phyloP scores from a whole-genome alignment of 352 stramenopile species.

The Peronospora farinosa region DNA sequence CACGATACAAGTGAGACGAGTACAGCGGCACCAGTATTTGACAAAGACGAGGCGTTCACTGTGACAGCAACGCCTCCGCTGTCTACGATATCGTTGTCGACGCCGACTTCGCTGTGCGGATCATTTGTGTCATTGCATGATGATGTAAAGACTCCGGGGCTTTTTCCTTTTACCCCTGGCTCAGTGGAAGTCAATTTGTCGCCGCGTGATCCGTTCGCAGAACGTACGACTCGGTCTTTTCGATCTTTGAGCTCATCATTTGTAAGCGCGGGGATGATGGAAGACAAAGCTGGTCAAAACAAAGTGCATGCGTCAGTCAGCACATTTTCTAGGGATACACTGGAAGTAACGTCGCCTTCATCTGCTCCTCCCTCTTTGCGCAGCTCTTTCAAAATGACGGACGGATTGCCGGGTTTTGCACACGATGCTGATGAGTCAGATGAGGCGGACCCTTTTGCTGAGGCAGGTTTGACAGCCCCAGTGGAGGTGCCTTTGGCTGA shows the following conservation, averaged over 20 bases:
- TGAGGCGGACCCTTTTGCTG: constrained; percentile 27
- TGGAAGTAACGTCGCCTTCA: constrained; percentile 11
- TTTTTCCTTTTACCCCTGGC: constrained; percentile 5
- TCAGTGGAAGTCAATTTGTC: constrained; percentile 3
- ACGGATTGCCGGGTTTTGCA: constrained; percentile 16
- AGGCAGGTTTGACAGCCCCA: constrained; percentile 23
- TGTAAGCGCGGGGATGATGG: constrained; percentile 16
- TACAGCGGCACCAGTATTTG: constrained; percentile 13
- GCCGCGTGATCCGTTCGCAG: constrained; percentile 10
- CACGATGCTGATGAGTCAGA: constrained; percentile 13
- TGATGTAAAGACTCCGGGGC: constrained; percentile 5
- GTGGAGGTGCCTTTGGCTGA: constrained; percentile 23
- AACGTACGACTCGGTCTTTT: constrained; percentile 24
- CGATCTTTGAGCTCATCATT: constrained; percentile 27
- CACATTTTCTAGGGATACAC: constrained; percentile 14
- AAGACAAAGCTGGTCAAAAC: constrained; percentile 5
- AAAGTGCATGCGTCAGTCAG: constrained; percentile 9
- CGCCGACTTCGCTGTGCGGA: constrained; percentile 25
- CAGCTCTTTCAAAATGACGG: constrained; percentile 26
- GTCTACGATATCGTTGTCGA: constrained; percentile 19
- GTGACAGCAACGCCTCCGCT: constrained; percentile 11
- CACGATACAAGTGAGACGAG: constrained; percentile 13
- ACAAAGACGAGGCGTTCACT: constrained; percentile 31
- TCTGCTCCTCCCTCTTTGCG: constrained; percentile 28
- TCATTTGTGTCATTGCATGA: constrained; percentile 33